These are phyloP conservation scores for Plasmopara halstedii DNA, from an alignment of 352 stramenopile species.

Conservation along the genomic window DNA sequence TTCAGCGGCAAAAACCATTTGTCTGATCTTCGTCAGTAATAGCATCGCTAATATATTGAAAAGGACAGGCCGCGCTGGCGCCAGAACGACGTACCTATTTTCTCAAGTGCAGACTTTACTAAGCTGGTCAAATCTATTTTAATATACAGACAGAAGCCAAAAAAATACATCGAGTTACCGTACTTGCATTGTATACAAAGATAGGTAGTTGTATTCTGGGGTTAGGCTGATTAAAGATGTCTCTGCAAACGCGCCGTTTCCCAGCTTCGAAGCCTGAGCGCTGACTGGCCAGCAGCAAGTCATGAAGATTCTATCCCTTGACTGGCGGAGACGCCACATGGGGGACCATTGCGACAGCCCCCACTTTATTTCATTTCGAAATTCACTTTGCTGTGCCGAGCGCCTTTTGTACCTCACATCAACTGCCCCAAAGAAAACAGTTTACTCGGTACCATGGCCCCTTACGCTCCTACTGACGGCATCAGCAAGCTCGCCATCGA, in stretches of 20 bases:
- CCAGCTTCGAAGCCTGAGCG: slow-evolving; percentile 5
- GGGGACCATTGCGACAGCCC: neutral
- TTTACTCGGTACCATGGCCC: slow-evolving; percentile 82
- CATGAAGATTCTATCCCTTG: slow-evolving; percentile 19
- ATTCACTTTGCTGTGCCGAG: slow-evolving; percentile 55
- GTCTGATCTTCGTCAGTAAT: neutral
- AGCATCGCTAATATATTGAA: slow-evolving; percentile 3
- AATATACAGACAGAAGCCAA: too few species aligned
- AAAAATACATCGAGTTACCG: too few species aligned
- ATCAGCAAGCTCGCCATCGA: slow-evolving; percentile 82
- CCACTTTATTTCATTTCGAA: slow-evolving; percentile 52
- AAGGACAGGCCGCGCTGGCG: slow-evolving; percentile 12
- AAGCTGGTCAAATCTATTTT: too few species aligned
- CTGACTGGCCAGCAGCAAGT: slow-evolving; percentile 29
- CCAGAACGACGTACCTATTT: too few species aligned
- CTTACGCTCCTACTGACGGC: slow-evolving; percentile 72
- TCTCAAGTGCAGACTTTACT: too few species aligned
- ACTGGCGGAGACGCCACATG: slow-evolving; percentile 25
- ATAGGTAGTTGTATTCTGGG: neutral
- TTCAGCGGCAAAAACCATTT: neutral
- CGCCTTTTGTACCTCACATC: slow-evolving; percentile 18
- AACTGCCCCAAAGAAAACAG: slow-evolving; percentile 21
- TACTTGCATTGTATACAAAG: too few species aligned
- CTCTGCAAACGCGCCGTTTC: slow-evolving; percentile 13
- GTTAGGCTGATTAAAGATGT: too few species aligned